Evolutionary conservation across 2,329 filamentous ascomycete genomes (phyloP), one percentile per base, ranked within the genome.

Genomic region (Epichloe scottii): DNA sequence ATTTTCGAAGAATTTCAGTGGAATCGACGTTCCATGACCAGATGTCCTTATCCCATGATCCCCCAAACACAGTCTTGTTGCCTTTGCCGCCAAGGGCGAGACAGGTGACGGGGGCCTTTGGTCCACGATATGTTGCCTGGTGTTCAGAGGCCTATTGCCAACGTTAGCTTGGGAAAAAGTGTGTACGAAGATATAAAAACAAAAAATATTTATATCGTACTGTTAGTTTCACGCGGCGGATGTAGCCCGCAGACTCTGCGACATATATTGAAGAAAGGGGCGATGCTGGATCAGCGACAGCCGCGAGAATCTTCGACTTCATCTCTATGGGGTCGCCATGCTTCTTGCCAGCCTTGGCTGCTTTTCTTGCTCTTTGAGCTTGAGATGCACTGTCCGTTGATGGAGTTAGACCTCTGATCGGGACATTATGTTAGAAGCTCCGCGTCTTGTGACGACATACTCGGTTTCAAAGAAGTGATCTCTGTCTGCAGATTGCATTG

Each of bases 391-490:
- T 80, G 52, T 15, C 4, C 7, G 5, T 30, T 11, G 3, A 30
- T 30, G 30, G 30, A 30, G 30, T 30, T 30, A 30, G 30, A 10
- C 30, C 10, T 30, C 30, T 30, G 30, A 30, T 30, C 30, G 30
- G 8, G 30, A 30, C 30, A 30, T 30, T 30, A 30, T 10, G 11
- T 30, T 11, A 30, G 30, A 30, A 30, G 30, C 30, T 30, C 8
- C 30, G 10, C 30, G 30, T 30, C 10, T 30, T 30, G 30, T 30
- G n/a, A 37, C 23, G 23, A 66, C 82, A 68, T 71, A 93, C 88
- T 90, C 86, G 33, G 89, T 94, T 68, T 96, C 87, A 64, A 97
- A 97, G 73, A 94, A 97, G 63, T 93, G 81, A 33, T 85, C 83
- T 48, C 83, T 77, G 62, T 95, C 80, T 48, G 79, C 77, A 30